Evolutionary conservation across 2,329 filamentous ascomycete species (phyloP).

Genomic region (Trematosphaeria pertusa): DNA sequence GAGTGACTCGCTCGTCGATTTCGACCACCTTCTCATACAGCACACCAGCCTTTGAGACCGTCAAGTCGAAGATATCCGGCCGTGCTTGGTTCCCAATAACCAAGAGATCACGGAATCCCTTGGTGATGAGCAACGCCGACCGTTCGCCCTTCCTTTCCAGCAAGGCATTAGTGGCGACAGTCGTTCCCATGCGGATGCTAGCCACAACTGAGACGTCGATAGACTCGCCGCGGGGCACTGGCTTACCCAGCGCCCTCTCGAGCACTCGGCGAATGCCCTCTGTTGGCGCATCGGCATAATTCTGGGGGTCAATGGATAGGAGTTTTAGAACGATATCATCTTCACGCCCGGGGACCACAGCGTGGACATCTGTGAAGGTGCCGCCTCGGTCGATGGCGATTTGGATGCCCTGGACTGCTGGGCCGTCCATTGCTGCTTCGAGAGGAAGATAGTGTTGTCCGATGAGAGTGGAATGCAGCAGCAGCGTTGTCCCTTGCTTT

Average conservation of each 20-base stretch:
- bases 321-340: conserved; percentile 38
- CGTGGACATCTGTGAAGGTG: conserved; percentile 29
- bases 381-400: conserved; percentile 29
- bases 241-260: conserved; percentile 22
- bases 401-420: too few relatives aligned
- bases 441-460: too few relatives aligned
- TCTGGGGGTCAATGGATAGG: conserved; percentile 35
- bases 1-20: conserved; percentile 28
- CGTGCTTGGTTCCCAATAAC: conserved; percentile 43
- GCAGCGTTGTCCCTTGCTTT: too few relatives aligned
- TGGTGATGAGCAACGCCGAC: conserved; percentile 33
- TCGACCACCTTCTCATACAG: conserved; percentile 28
- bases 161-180: conserved; percentile 41
- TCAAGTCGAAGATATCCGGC: conserved; percentile 37
- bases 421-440: too few relatives aligned
- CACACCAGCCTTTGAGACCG: conserved; percentile 22
- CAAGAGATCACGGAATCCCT: conserved; percentile 39
- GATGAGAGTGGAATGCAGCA: too few relatives aligned
- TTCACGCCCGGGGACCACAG: conserved; percentile 26
- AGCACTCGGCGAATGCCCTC: conserved; percentile 37
- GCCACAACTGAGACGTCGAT: conserved; percentile 12
- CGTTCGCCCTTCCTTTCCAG: conserved; percentile 39
- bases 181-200: conserved; percentile 38
- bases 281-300: conserved; percentile 39
- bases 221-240: conserved; percentile 11